Evolutionary conservation across 2,329 filamentous ascomycete species (phyloP).

Genomic region (Aspergillus floridensis): DNA sequence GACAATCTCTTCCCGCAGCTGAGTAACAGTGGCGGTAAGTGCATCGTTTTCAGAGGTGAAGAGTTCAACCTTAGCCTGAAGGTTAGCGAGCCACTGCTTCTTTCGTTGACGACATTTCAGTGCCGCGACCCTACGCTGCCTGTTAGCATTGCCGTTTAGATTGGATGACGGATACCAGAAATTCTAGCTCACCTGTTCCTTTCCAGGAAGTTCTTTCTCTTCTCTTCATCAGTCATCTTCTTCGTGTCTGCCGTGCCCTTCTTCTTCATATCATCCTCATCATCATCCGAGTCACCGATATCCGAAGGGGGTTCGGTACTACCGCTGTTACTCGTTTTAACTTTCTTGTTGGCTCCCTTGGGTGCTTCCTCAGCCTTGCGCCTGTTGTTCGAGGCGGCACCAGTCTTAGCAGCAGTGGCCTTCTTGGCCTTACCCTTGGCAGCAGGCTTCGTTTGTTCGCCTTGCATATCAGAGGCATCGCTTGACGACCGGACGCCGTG

Average conservation of each 20-base stretch:
- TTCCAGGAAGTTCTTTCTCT: constrained; percentile 96
- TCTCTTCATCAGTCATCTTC: constrained; percentile 98
- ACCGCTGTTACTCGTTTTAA: constrained; percentile 57
- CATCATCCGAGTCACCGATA: constrained; percentile 54
- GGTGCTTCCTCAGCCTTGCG: constrained; percentile 74
- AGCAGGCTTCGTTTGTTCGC: constrained; percentile 63
- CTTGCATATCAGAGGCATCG: constrained; percentile 70
- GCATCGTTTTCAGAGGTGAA: constrained; percentile 90
- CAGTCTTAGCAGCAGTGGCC: constrained; percentile 49
- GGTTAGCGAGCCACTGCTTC: constrained; percentile 96
- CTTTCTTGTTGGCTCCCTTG: constrained; percentile 72
- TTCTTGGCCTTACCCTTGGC: constrained; percentile 70
- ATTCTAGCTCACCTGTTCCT: constrained; percentile 74
- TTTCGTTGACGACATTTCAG: constrained; percentile 96
- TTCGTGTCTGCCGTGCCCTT: constrained; percentile 57
- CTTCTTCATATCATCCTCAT: constrained; percentile 46
- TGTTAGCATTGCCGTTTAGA: background rate
- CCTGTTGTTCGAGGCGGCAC: constrained; percentile 60
- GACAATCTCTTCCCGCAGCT: constrained; percentile 87
- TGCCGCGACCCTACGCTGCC: constrained; percentile 75
- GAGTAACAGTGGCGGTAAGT: constrained; percentile 76
- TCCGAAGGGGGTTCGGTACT: constrained; percentile 41
- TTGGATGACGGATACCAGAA: background rate
- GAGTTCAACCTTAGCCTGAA: constrained; percentile 91
- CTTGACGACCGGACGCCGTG: constrained; percentile 65